These are phyloP conservation scores for Penicillium sp. DNA, from an alignment of 2,329 filamentous ascomycete species.

Conservation along the genomic window DNA sequence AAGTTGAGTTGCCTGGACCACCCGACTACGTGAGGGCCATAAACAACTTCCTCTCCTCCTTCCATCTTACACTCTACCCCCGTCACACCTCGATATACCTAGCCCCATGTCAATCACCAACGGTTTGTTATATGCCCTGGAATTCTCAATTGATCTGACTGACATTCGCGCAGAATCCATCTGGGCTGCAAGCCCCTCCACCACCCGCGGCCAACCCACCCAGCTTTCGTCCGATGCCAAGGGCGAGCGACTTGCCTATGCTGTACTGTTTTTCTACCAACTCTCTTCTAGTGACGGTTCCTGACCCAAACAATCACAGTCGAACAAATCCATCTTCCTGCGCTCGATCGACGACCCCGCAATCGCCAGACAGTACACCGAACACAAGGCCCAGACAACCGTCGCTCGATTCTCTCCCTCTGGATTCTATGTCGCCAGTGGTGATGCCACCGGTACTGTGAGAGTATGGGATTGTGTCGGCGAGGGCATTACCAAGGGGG, in stretches of 20 bases:
- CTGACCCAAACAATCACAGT: conserved; percentile 52
- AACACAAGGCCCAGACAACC: conserved; percentile 83
- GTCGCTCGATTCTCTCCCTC: conserved; percentile 92
- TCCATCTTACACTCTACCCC: conserved; percentile 2
- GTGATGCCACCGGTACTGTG: conserved; percentile 79
- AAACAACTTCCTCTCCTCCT: conserved; percentile 17
- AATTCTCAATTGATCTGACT: conserved; percentile 7
- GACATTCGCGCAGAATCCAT: conserved; percentile 58
- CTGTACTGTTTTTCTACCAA: conserved; percentile 57
- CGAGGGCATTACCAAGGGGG: conserved; percentile 85
- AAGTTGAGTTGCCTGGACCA: conserved; percentile 6
- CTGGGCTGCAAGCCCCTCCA: conserved; percentile 80
- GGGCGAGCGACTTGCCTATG: conserved; percentile 89
- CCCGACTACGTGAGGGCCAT: conserved; percentile 7
- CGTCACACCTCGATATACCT: conserved; percentile 8
- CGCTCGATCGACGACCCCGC: conserved; percentile 90
- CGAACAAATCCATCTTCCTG: conserved; percentile 94
- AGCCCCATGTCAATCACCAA: conserved; percentile 46
- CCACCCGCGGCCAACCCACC: conserved; percentile 80
- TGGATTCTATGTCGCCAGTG: conserved; percentile 91
- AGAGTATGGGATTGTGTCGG: conserved; percentile 88
- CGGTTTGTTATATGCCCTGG: conserved; percentile 28
- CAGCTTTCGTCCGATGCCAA: conserved; percentile 84
- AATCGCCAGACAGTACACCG: conserved; percentile 82
- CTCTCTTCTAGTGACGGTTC: neutral